A percentile compares a stretch with the other conserved stretches of the same genome.
These are phyloP conservation scores for Gynandropsis gynandra DNA, from an alignment of 345 rosid genomes.

Conservation along the genomic window DNA sequence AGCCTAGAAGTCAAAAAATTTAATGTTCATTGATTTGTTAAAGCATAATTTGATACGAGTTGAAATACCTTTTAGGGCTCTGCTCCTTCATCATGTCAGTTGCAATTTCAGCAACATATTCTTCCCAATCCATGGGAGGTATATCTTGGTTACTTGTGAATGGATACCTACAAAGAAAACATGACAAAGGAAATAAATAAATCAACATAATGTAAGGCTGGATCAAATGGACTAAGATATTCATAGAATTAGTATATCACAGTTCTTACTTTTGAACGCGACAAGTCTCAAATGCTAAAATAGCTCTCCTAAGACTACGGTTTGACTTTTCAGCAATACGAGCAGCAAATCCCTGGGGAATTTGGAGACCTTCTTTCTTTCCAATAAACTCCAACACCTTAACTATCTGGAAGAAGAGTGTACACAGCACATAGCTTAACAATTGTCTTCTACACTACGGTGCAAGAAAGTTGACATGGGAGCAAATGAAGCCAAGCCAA, in stretches of 20 bases:
- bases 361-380: slow-evolving; percentile 75
- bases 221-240: not conserved
- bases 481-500: slow-evolving; percentile 5
- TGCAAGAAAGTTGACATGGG: too few relatives aligned
- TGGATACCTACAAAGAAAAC: slow-evolving; percentile 58
- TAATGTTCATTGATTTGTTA: not conserved
- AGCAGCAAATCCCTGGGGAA: slow-evolving; percentile 75
- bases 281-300: slow-evolving; percentile 79
- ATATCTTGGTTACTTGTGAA: slow-evolving; percentile 64
- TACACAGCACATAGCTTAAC: slow-evolving; percentile 3
- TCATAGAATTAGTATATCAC: too few relatives aligned
- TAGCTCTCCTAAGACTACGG: slow-evolving; percentile 79
- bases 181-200: slow-evolving; percentile 1
- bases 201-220: slow-evolving; percentile 1
- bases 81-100: slow-evolving; percentile 92
- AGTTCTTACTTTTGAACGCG: slow-evolving; percentile 74
- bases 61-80: slow-evolving; percentile 72
- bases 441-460: not conserved
- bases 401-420: slow-evolving; percentile 44
- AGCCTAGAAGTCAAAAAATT: not conserved
- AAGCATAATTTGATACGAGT: too few relatives aligned
- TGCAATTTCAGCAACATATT: slow-evolving; percentile 76
- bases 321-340: slow-evolving; percentile 83
- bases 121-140: slow-evolving; percentile 96
- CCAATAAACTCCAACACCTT: slow-evolving; percentile 77